phyloP scores from a whole-genome alignment of 805 yeast genomes.

The Clavispora phyllophila region DNA sequence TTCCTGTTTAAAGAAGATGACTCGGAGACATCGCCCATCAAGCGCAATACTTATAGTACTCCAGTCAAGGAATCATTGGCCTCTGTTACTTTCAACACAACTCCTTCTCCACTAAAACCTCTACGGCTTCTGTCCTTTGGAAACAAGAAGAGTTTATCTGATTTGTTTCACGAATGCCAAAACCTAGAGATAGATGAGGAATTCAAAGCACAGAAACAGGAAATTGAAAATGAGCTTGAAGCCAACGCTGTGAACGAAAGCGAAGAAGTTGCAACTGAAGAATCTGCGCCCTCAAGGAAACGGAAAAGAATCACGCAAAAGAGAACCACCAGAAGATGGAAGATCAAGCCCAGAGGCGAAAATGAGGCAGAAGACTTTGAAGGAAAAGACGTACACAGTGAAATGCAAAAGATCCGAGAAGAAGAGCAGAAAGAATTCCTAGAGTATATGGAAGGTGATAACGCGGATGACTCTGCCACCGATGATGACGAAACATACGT shows the following conservation, averaged over 20 bases:
- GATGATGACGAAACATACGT: constrained; percentile 9
- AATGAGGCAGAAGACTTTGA: constrained; percentile 25
- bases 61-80: constrained; percentile 1
- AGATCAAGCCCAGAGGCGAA: constrained; percentile 37
- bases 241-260: constrained; percentile 6
- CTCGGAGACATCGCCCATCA: background rate
- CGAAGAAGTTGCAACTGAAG: constrained; percentile 3
- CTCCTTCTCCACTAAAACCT: constrained; percentile 44
- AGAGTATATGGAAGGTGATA: constrained; percentile 16
- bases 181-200: constrained; percentile 24
- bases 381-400: constrained; percentile 39
- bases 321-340: constrained; percentile 48
- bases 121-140: constrained; percentile 24
- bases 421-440: constrained; percentile 19
- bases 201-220: constrained; percentile 12
- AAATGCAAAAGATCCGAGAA: constrained; percentile 31
- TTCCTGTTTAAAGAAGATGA: constrained; percentile 10
- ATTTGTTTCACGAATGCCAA: constrained; percentile 43
- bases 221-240: constrained; percentile 11
- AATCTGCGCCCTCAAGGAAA: constrained; percentile 1
- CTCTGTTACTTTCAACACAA: constrained; percentile 26
- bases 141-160: constrained; percentile 29
- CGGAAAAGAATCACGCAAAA: constrained; percentile 43
- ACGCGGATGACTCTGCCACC: constrained; percentile 12
- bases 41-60: background rate